Conservation (phyloP, 371 early-diverging fungal species). For the Batkoa obscura region DNA sequence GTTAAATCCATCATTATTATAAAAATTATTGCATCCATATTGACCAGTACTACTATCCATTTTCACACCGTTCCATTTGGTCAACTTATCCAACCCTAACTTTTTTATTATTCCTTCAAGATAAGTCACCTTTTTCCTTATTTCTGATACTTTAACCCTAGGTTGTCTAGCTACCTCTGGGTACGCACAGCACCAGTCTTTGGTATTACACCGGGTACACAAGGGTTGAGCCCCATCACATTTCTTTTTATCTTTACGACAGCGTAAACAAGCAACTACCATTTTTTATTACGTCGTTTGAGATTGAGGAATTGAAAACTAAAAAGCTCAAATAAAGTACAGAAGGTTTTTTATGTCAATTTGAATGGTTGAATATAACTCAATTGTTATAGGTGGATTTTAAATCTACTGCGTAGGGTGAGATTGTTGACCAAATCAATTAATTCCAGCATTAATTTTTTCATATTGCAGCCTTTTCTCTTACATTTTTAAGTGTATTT, state of each 20-base stretch:
- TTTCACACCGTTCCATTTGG: neutral
- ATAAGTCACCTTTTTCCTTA: neutral
- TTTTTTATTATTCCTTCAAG: neutral
- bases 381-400: too few species aligned
- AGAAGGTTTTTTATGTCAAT: too few species aligned
- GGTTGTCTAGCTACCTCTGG: neutral
- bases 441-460: too few species aligned
- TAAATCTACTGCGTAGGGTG: too few species aligned
- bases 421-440: too few species aligned
- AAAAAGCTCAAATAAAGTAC: too few species aligned
- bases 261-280: neutral
- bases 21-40: neutral
- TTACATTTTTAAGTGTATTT: too few species aligned
- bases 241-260: slow-evolving; percentile 2
- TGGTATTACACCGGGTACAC: neutral
- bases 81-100: neutral
- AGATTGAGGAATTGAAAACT: too few species aligned
- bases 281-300: too few species aligned
- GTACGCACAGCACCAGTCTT: neutral
- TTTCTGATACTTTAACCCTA: neutral
- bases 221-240: neutral
- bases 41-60: neutral
- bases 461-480: too few species aligned
- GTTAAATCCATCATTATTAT: neutral
- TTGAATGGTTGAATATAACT: too few species aligned